Evolutionary conservation across 129 eudicot genomes (phyloP).

Genomic region (Flaveria sonorensis): DNA sequence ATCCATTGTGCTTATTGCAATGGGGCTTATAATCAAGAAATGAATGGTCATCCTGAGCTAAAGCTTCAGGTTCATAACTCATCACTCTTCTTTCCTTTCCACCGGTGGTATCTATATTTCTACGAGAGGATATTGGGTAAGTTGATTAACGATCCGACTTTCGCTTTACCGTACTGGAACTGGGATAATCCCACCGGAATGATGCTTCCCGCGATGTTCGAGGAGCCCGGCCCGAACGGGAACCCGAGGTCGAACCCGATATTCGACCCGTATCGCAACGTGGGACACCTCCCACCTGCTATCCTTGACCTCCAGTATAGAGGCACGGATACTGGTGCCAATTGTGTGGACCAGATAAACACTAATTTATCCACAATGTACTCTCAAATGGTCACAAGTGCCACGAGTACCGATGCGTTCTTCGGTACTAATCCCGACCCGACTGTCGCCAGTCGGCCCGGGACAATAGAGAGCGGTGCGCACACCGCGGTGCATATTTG

Average conservation of each 20-base stretch:
- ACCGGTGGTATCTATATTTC: slow-evolving; percentile 51
- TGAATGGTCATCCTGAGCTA: slow-evolving; percentile 26
- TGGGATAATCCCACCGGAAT: slow-evolving; percentile 46
- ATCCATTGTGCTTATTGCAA: slow-evolving; percentile 61
- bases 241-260: not conserved
- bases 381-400: slow-evolving; percentile 28
- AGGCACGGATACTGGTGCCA: not conserved
- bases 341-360: not conserved
- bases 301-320: slow-evolving; percentile 10
- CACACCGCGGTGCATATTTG: slow-evolving; percentile 36
- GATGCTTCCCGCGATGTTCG: slow-evolving; percentile 33
- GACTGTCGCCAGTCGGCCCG: not conserved
- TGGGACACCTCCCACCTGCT: slow-evolving; percentile 36
- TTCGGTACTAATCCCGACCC: slow-evolving; percentile 28
- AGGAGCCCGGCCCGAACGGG: not conserved
- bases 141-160: slow-evolving; percentile 40
- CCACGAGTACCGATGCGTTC: slow-evolving; percentile 7
- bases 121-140: slow-evolving; percentile 46
- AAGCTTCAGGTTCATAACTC: slow-evolving; percentile 43
- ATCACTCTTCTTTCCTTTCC: slow-evolving; percentile 61
- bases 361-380: slow-evolving; percentile 31
- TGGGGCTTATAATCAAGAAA: slow-evolving; percentile 30
- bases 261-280: slow-evolving; percentile 35
- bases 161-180: slow-evolving; percentile 53
- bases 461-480: slow-evolving; percentile 30